A percentile compares a stretch with the other conserved stretches of the same genome.
phyloP scores from a whole-genome alignment of 108 stramenopile genomes.

The Cyclotella choctawhatcheeana region DNA sequence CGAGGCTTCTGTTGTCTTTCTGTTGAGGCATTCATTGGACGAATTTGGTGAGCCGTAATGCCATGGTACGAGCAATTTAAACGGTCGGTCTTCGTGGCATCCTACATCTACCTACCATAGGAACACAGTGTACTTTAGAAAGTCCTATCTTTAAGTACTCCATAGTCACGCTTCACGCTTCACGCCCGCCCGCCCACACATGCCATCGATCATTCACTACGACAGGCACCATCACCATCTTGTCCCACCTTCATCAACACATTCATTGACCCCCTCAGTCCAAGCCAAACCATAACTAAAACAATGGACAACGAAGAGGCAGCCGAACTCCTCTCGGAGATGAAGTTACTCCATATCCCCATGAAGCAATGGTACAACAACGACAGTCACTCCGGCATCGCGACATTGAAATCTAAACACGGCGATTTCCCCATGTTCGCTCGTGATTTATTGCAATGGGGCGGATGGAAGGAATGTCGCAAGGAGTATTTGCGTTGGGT shows the following conservation, averaged over 20 bases:
- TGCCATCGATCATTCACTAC: no score
- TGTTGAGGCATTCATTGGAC: no score
- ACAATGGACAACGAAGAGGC: conserved; percentile 70
- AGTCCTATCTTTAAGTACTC: no score
- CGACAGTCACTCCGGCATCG: conserved; percentile 19
- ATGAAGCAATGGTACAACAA: conserved; percentile 87
- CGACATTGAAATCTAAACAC: conserved; percentile 27
- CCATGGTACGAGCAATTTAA: no score
- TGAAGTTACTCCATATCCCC: conserved; percentile 75
- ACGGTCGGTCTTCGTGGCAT: no score
- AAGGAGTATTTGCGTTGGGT: conserved; percentile 51
- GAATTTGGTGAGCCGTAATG: no score
- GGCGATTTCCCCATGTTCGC: conserved; percentile 77
- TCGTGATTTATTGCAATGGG: conserved; percentile 88
- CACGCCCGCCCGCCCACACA: no score
- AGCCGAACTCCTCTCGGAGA: conserved; percentile 82
- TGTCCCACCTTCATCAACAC: not conserved
- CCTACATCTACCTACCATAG: no score
- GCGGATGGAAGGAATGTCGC: conserved; percentile 84
- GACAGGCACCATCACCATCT: no score
- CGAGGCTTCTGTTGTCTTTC: no score
- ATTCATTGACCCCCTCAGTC: not conserved
- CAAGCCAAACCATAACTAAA: not conserved
- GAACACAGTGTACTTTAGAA: no score
- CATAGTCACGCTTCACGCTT: no score